Evolutionary conservation across 2,329 filamentous ascomycete species (phyloP), one percentile per base, ranked within the genome.

Genomic region (Aureobasidium pullulans): DNA sequence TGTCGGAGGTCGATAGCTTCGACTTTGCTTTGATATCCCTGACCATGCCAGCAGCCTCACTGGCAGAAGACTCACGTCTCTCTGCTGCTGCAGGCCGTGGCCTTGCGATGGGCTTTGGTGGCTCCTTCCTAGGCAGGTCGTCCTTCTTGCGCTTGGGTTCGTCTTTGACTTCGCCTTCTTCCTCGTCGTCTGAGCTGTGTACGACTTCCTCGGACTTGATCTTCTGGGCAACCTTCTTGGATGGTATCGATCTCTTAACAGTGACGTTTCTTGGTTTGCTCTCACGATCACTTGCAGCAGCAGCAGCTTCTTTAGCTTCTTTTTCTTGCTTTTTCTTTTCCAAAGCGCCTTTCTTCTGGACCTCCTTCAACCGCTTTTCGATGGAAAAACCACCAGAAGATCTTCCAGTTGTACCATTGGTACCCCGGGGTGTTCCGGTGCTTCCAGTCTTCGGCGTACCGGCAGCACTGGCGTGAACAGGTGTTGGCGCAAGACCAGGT

Each of bases 191-290:
- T 10, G 80, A 82, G 64, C 80, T 78, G 58, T 79, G 73, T 23
- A 82, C 77, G 56, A 77, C 76, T 66, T 82, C 80, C 1, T 77
- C 76, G 8, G 79, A 82, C 66, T 82, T 82, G 70, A 79, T 75
- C 64, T 79, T 72, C 64, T 60, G 34, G 68, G 76, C 49, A 67
- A 74, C 28, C 68, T 75, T 31, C 68, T 62, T 61, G 59, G 64
- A 40, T 44, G 62, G 60, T 53, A 48, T 39, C 4, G 62, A 61
- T 59, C 63, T 68, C 60, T 64, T 67, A 60, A 62, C 43, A 23
- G 57, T 52, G 16, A 52, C 29, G 1, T 50, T 60, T 36, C 53
- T 75, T 75, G n/a, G 70, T 62, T 19, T 67, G 59, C 37, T 61
- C 62, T 50, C 64, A 60, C 59, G 72, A 53, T 69, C 66, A 57